Conservation (phyloP, 495 filamentous ascomycete genomes). For the Penicillium lagena region DNA sequence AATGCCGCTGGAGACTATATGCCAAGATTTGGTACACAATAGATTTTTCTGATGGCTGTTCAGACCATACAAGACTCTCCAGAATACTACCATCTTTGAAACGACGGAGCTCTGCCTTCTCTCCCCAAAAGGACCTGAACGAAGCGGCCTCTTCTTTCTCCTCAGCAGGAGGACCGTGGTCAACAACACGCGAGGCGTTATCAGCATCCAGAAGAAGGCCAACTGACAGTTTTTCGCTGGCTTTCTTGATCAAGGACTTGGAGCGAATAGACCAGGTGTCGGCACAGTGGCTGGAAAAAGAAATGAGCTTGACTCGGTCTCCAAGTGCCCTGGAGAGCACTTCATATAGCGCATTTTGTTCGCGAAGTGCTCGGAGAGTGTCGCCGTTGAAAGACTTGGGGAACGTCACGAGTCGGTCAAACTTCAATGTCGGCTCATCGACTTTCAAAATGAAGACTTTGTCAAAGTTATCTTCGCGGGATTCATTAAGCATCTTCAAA, state of each 20-base stretch:
- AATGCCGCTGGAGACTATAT: conserved; percentile 64
- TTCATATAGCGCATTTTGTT: conserved; percentile 43
- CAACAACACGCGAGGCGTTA: conserved; percentile 66
- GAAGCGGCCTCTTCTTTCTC: conserved; percentile 47
- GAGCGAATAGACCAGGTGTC: conserved; percentile 28
- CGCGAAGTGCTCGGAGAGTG: conserved; percentile 22
- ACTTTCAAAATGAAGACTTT: conserved; percentile 71
- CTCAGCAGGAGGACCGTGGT: conserved; percentile 81
- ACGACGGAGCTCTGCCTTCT: conserved; percentile 47
- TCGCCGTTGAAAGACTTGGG: conserved; percentile 21
- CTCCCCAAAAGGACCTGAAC: conserved; percentile 47
- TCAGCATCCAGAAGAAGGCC: conserved; percentile 66
- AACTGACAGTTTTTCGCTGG: conserved; percentile 39
- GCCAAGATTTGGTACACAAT: conserved; percentile 74
- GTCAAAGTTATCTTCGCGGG: conserved; percentile 72
- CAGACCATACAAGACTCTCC: conserved; percentile 74
- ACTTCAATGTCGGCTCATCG: conserved; percentile 60
- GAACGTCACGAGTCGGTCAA: conserved; percentile 53
- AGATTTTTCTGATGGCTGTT: conserved; percentile 47
- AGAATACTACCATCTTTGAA: conserved; percentile 51
- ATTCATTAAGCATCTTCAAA: conserved; percentile 65
- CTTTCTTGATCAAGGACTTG: conserved; percentile 19
- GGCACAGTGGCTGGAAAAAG: conserved; percentile 38
- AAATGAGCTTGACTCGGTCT: conserved; percentile 63
- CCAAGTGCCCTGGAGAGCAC: conserved; percentile 63